Evolutionary conservation across 2,329 filamentous ascomycete species (phyloP).

Genomic region (Fragosphaeria purpurea): DNA sequence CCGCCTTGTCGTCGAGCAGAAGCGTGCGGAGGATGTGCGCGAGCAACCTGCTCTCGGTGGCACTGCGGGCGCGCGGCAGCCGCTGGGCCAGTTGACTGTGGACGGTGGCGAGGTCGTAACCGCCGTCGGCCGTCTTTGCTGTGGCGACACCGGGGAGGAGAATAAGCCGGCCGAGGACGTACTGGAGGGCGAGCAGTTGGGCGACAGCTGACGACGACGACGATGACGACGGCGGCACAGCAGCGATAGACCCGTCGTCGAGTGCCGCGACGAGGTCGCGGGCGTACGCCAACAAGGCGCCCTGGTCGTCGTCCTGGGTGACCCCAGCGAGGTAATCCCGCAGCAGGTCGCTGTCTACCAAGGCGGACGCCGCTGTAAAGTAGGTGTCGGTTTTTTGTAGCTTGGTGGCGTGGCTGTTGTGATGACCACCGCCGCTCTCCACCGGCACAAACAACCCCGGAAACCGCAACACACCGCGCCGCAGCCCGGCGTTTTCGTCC

Average conservation of each 20-base stretch:
- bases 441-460: slow-evolving; percentile 10
- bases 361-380: slow-evolving; percentile 19
- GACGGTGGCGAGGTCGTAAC: slow-evolving; percentile 28
- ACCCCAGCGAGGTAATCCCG: slow-evolving; percentile 19
- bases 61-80: slow-evolving; percentile 20
- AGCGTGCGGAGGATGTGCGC: slow-evolving; percentile 34
- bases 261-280: slow-evolving; percentile 26
- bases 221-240: slow-evolving; percentile 8
- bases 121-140: slow-evolving; percentile 1
- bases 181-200: slow-evolving; percentile 34
- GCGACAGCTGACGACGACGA: slow-evolving; percentile 21
- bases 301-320: slow-evolving; percentile 14
- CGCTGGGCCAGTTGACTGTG: slow-evolving; percentile 30
- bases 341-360: slow-evolving; percentile 21
- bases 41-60: slow-evolving; percentile 26
- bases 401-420: neutral
- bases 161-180: slow-evolving; percentile 29
- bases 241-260: slow-evolving; percentile 5
- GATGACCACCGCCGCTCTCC: neutral
- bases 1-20: slow-evolving; percentile 34
- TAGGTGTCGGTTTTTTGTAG: neutral
- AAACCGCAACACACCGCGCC: slow-evolving; percentile 26
- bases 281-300: slow-evolving; percentile 28
- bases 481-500: slow-evolving; percentile 17
- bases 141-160: neutral